phyloP scores from a whole-genome alignment of 345 rosid genomes.

The Rhodamnia rubescens region DNA sequence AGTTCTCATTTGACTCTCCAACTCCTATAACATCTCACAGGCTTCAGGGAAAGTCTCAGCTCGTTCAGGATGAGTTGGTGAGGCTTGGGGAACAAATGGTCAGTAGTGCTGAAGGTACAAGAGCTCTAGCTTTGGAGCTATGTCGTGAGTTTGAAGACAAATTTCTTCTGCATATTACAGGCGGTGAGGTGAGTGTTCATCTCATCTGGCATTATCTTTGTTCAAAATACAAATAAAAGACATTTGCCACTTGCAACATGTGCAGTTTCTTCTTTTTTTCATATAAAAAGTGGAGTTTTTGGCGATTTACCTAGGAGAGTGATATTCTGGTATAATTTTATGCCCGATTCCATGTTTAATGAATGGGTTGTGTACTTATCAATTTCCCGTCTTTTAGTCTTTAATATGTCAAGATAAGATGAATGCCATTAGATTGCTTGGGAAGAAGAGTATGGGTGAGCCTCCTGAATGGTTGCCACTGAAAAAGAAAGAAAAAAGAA shows the following conservation, averaged over 20 bases:
- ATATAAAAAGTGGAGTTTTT: neutral
- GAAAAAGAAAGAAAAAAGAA: neutral
- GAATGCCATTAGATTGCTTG: neutral
- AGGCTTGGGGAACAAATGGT: conserved; percentile 91
- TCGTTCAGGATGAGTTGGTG: conserved; percentile 71
- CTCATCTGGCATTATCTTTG: neutral
- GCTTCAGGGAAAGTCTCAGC: conserved; percentile 90
- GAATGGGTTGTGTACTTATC: neutral
- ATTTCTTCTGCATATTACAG: conserved; percentile 80
- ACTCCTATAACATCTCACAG: conserved; percentile 21
- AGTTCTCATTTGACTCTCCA: neutral
- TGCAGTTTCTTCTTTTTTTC: neutral
- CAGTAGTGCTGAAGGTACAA: conserved; percentile 81
- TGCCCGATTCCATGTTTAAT: neutral
- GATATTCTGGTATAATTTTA: neutral
- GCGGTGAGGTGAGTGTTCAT: conserved; percentile 78
- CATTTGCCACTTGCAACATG: neutral
- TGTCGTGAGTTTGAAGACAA: conserved; percentile 99
- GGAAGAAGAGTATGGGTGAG: neutral
- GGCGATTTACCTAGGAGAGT: neutral
- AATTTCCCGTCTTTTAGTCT: neutral
- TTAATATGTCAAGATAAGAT: neutral
- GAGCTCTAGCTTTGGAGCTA: conserved; percentile 94
- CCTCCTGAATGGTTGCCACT: neutral
- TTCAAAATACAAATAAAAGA: neutral